These are phyloP conservation scores for Nannizzia gypsea DNA, from an alignment of 2,329 filamentous ascomycete genomes.

Conservation along the genomic window DNA sequence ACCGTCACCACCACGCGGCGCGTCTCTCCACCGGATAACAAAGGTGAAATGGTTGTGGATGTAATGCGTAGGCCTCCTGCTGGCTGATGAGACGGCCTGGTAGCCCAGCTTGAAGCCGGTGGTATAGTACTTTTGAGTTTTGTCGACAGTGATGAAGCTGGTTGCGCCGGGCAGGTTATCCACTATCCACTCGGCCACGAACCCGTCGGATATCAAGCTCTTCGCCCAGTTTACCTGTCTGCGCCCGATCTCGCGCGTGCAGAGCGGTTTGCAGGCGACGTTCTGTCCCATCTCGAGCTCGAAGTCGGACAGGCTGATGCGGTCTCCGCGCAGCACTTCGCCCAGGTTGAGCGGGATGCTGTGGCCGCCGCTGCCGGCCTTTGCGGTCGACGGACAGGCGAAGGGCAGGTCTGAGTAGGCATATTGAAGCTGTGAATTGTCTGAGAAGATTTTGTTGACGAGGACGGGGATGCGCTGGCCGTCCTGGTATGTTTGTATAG, in stretches of 20 bases:
- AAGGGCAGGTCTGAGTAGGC: conserved; percentile 83
- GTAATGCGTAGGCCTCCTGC: conserved; percentile 54
- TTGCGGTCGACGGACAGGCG: conserved; percentile 66
- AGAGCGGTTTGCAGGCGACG: conserved; percentile 59
- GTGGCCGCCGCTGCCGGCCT: conserved; percentile 60
- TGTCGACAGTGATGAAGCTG: conserved; percentile 76
- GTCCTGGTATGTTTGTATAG: conserved; percentile 65
- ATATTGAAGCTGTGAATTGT: conserved; percentile 82
- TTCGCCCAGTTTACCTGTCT: conserved; percentile 55
- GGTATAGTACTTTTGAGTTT: conserved; percentile 75
- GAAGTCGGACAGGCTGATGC: conserved; percentile 74
- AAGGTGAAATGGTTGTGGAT: conserved; percentile 84
- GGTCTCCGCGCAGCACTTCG: conserved; percentile 75
- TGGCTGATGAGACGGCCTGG: conserved; percentile 50
- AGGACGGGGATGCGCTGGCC: conserved; percentile 70
- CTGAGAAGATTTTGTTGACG: conserved; percentile 85
- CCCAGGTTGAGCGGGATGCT: conserved; percentile 73
- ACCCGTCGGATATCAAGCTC: conserved; percentile 63
- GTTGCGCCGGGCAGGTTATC: conserved; percentile 84
- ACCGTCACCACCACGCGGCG: conserved; percentile 52
- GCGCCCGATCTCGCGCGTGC: conserved; percentile 54
- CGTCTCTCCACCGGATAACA: conserved; percentile 64
- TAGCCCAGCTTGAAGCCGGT: conserved; percentile 82
- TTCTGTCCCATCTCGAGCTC: conserved; percentile 68
- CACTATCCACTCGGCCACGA: conserved; percentile 87